These are phyloP conservation scores for Scleroderma citrinum DNA, from an alignment of 768 basidiomycete species.

Conservation along the genomic window DNA sequence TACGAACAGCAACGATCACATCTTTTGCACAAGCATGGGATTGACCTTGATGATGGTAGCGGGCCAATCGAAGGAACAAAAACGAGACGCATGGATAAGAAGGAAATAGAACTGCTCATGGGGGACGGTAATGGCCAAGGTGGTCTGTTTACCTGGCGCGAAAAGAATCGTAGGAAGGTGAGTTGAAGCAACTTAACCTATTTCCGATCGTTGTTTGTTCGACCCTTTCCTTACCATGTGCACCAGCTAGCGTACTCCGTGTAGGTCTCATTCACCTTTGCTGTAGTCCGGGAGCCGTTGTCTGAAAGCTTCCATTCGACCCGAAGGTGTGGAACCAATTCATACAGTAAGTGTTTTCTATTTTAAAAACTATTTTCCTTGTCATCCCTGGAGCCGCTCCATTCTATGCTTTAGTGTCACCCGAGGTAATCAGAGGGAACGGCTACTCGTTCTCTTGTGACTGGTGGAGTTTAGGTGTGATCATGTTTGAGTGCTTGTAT, in stretches of 20 bases:
- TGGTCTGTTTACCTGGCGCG: slow-evolving; percentile 92
- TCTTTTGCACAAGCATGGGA: slow-evolving; percentile 86
- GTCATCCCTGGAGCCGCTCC: slow-evolving; percentile 17
- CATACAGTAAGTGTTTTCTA: slow-evolving; percentile 58
- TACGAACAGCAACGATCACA: slow-evolving; percentile 91
- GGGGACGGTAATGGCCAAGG: slow-evolving; percentile 74
- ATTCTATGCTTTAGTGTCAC: slow-evolving; percentile 58
- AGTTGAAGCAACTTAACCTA: slow-evolving; percentile 28
- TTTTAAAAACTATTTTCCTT: slow-evolving; percentile 13
- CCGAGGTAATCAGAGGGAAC: slow-evolving; percentile 84
- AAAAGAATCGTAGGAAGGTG: slow-evolving; percentile 88
- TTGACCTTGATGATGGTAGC: slow-evolving; percentile 83
- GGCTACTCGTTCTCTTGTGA: slow-evolving; percentile 94
- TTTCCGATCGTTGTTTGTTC: slow-evolving; percentile 19
- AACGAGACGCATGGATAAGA: slow-evolving; percentile 74
- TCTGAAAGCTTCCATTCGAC: slow-evolving; percentile 28
- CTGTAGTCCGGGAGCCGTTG: slow-evolving; percentile 6
- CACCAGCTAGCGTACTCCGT: slow-evolving; percentile 80
- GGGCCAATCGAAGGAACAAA: slow-evolving; percentile 60
- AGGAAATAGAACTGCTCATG: slow-evolving; percentile 80
- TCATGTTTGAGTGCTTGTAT: slow-evolving; percentile 94
- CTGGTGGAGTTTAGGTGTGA: slow-evolving; percentile 98
- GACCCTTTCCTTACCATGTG: slow-evolving; percentile 19
- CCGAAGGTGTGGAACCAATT: slow-evolving; percentile 76
- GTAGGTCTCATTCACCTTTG: slow-evolving; percentile 41